Conservation (phyloP, 805 yeast species). For the Saccharomycopsis fodiens region DNA sequence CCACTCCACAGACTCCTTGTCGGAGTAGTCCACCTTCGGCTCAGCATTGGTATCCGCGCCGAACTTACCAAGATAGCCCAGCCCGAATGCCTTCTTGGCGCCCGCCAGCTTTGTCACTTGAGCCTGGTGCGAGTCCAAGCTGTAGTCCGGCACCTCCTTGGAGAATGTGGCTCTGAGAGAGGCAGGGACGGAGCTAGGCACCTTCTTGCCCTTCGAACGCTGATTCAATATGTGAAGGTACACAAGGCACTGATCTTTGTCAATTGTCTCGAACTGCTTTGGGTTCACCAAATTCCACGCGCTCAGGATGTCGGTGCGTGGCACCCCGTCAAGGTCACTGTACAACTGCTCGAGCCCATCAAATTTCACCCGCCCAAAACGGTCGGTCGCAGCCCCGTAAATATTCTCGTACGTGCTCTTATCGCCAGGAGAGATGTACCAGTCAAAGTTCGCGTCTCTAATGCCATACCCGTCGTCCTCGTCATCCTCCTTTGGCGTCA, state of each 20-base stretch:
- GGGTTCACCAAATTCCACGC: conserved; percentile 98
- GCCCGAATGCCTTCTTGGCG: conserved; percentile 39
- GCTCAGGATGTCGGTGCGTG: conserved; percentile 74
- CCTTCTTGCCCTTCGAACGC: conserved; percentile 66
- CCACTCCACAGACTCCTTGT: conserved; percentile 75
- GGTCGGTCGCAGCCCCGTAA: conserved; percentile 66
- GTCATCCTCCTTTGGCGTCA: conserved; percentile 26
- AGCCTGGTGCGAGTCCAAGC: conserved; percentile 49
- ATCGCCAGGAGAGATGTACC: conserved; percentile 94
- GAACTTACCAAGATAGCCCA: conserved; percentile 46
- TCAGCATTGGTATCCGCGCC: conserved; percentile 31
- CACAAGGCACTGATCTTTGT: conserved; percentile 86
- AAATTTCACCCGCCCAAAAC: conserved; percentile 72
- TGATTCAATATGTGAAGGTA: conserved; percentile 88
- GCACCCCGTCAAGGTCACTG: conserved; percentile 58
- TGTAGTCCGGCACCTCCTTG: conserved; percentile 73
- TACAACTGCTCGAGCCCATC: conserved; percentile 65
- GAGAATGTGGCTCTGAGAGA: conserved; percentile 86
- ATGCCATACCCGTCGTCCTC: conserved; percentile 61
- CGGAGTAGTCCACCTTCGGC: conserved; percentile 18
- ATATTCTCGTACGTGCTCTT: conserved; percentile 70
- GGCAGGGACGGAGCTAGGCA: conserved; percentile 94
- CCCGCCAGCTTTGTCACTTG: conserved; percentile 25
- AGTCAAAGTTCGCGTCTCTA: conserved; percentile 68
- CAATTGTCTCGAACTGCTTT: conserved; percentile 76